Conservation (phyloP, 306 rosid species). For the Ochetophila trinervis region DNA sequence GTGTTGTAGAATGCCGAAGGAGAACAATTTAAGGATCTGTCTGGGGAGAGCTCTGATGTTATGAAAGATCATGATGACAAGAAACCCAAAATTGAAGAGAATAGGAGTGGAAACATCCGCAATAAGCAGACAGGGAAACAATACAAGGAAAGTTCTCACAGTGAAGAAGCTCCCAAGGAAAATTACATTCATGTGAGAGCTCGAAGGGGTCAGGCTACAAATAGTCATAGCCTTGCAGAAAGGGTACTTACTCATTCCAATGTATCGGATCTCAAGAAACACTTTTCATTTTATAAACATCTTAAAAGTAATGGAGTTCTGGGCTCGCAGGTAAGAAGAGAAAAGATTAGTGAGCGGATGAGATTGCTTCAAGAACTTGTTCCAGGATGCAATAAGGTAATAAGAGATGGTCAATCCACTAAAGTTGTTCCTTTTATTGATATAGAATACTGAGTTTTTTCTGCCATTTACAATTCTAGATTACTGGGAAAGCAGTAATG, state of each 20-base stretch:
- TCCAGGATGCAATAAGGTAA: constrained; percentile 98
- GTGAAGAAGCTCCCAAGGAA: constrained; percentile 72
- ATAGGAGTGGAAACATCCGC: constrained; percentile 44
- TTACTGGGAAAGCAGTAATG: constrained; percentile 99
- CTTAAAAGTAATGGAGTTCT: not conserved
- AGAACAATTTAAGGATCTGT: constrained; percentile 49
- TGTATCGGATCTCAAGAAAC: constrained; percentile 10
- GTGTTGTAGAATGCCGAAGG: constrained; percentile 60
- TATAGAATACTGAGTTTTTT: constrained; percentile 6
- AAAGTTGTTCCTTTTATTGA: constrained; percentile 22
- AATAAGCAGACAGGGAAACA: constrained; percentile 62
- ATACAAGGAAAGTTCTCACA: constrained; percentile 60
- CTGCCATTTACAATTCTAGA: constrained; percentile 42
- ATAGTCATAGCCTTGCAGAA: constrained; percentile 99
- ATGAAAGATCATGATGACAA: constrained; percentile 62
- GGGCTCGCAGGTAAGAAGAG: constrained; percentile 84
- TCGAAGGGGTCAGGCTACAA: constrained; percentile 98
- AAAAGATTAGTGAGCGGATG: constrained; percentile 97
- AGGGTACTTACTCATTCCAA: constrained; percentile 52
- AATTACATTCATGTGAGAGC: constrained; percentile 97
- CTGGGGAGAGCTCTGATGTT: constrained; percentile 54
- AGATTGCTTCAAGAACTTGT: constrained; percentile 98
- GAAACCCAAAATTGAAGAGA: constrained; percentile 57
- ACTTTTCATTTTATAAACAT: not conserved
- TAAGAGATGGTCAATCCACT: constrained; percentile 9